These are phyloP conservation scores for Cymodocea nodosa DNA, from an alignment of 116 monocot species.

Conservation along the genomic window DNA sequence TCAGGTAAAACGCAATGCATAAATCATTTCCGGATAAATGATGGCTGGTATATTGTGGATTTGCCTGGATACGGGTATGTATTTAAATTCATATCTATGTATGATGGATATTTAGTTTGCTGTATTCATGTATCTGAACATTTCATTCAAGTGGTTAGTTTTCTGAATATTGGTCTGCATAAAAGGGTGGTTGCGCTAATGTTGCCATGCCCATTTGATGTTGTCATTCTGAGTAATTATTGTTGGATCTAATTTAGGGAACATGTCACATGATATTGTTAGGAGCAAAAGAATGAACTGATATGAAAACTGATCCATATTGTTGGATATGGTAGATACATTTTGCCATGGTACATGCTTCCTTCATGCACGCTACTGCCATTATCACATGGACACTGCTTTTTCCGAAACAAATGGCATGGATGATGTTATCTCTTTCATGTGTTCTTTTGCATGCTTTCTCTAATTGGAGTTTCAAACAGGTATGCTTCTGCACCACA, in stretches of 20 bases:
- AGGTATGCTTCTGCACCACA: constrained; percentile 91
- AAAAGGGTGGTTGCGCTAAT: too few species aligned
- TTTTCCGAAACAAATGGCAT: not conserved
- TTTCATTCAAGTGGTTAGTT: not conserved
- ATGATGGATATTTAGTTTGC: not conserved
- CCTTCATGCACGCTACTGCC: too few species aligned
- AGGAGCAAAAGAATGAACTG: too few species aligned
- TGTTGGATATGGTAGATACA: too few species aligned
- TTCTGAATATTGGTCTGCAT: too few species aligned
- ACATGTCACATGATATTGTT: too few species aligned
- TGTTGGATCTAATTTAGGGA: too few species aligned
- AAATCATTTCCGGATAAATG: constrained; percentile 94
- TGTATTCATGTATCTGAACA: not conserved
- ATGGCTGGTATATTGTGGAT: constrained; percentile 96
- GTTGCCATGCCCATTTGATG: too few species aligned
- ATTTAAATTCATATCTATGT: not conserved
- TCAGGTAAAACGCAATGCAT: constrained; percentile 97
- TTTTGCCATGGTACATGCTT: too few species aligned
- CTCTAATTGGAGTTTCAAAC: not conserved
- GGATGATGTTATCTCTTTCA: not conserved
- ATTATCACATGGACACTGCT: too few species aligned
- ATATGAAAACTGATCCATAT: too few species aligned
- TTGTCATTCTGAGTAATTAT: too few species aligned
- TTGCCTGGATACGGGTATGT: constrained; percentile 94
- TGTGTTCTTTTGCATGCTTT: not conserved